A percentile compares a stretch with the other conserved stretches of the same genome.
Evolutionary conservation across 139 green algal genomes (phyloP).

Genomic region (Chlamydomonas eustigma): DNA sequence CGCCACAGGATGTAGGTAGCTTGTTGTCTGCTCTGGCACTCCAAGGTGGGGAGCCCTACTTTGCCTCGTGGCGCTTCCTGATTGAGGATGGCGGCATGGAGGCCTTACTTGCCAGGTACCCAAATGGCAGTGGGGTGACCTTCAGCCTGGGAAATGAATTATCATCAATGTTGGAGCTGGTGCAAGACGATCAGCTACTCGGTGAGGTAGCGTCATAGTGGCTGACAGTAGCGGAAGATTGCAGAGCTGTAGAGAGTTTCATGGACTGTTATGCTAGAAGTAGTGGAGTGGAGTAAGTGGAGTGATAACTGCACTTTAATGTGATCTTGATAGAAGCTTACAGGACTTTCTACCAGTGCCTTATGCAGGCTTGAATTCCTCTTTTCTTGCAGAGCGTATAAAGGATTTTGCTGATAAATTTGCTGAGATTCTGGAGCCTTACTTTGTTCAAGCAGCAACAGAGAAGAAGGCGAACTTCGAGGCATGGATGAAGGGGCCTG

Average conservation of each 20-base stretch:
- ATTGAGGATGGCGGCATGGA: neutral
- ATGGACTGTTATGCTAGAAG: too few relatives aligned
- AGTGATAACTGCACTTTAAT: too few relatives aligned
- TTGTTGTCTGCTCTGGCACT: neutral
- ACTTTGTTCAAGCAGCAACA: neutral
- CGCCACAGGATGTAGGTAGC: neutral
- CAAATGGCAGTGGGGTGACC: too few relatives aligned
- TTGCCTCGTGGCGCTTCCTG: neutral
- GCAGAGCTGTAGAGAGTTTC: too few relatives aligned
- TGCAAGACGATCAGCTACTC: neutral
- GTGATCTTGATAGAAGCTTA: too few relatives aligned
- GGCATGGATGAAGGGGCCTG: neutral
- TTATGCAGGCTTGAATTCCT: too few relatives aligned
- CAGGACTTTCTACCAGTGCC: too few relatives aligned
- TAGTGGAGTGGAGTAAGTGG: too few relatives aligned
- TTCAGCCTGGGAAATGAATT: slow-evolving; percentile 1
- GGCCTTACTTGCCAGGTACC: neutral
- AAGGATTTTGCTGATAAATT: neutral
- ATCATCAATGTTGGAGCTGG: neutral
- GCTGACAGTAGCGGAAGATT: too few relatives aligned
- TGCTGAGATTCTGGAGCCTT: neutral
- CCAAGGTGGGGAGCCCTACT: neutral
- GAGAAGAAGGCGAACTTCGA: neutral
- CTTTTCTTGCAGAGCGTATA: neutral
- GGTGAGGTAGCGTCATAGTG: too few relatives aligned